These are phyloP conservation scores for Thielaviopsis ethacetica DNA, from an alignment of 2,329 filamentous ascomycete species.

Conservation along the genomic window DNA sequence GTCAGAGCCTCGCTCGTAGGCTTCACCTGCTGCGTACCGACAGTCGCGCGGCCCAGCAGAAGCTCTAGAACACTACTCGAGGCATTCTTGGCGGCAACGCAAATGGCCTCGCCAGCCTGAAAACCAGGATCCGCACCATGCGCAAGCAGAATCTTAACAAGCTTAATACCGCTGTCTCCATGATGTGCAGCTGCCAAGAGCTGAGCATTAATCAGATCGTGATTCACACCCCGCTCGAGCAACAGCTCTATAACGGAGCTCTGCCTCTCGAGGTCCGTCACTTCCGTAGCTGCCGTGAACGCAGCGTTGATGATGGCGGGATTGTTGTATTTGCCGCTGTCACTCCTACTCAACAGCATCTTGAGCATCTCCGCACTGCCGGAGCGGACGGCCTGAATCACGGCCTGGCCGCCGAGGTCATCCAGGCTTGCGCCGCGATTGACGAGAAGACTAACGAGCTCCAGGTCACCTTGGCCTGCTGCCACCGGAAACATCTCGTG, in stretches of 20 bases:
- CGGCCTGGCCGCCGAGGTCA: constrained; percentile 33
- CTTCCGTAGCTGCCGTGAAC: constrained; percentile 38
- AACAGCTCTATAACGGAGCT: constrained; percentile 34
- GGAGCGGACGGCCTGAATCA: constrained; percentile 36
- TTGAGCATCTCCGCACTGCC: constrained; percentile 32
- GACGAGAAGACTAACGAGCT: constrained; percentile 33
- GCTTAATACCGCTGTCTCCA: constrained; percentile 29
- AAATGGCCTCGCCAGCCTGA: constrained; percentile 37
- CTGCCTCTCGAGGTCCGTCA: constrained; percentile 32
- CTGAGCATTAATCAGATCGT: constrained; percentile 33
- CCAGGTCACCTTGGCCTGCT: constrained; percentile 35
- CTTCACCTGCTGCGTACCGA: constrained; percentile 26
- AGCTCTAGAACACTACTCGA: constrained; percentile 33
- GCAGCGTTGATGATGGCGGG: constrained; percentile 28
- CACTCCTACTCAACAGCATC: constrained; percentile 30
- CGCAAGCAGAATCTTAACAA: constrained; percentile 33
- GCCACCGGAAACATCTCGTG: constrained; percentile 35
- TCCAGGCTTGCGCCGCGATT: constrained; percentile 34
- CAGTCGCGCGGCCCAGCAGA: constrained; percentile 30
- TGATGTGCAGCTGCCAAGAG: constrained; percentile 36
- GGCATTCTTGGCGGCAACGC: constrained; percentile 35
- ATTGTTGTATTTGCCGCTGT: constrained; percentile 23
- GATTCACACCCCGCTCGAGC: constrained; percentile 29
- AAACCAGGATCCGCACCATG: constrained; percentile 39
- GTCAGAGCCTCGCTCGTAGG: constrained; percentile 31